phyloP scores from a whole-genome alignment of 2,329 filamentous ascomycete genomes.

The Elsinoe arachidis region DNA sequence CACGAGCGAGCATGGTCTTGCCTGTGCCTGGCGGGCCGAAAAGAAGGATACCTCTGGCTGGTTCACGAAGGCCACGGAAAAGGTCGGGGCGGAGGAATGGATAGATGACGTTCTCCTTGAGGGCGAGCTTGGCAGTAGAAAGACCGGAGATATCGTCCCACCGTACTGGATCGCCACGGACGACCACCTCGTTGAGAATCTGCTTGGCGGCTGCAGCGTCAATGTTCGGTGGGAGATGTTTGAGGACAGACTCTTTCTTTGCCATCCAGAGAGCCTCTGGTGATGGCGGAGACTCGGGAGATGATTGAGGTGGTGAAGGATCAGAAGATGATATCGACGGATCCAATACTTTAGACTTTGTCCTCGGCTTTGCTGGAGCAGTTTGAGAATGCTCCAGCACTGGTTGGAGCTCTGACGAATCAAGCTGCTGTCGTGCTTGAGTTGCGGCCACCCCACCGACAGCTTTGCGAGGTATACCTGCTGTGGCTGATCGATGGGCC shows the following conservation, averaged over 20 bases:
- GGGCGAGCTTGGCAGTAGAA: constrained; percentile 77
- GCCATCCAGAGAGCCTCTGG: constrained; percentile 47
- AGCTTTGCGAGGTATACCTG: constrained; percentile 28
- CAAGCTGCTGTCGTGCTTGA: constrained; percentile 26
- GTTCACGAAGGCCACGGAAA: constrained; percentile 91
- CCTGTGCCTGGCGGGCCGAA: constrained; percentile 97
- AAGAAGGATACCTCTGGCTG: constrained; percentile 86
- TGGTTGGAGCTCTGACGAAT: constrained; percentile 18
- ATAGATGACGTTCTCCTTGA: constrained; percentile 95
- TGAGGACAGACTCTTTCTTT: constrained; percentile 58
- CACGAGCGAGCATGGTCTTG: constrained; percentile 94
- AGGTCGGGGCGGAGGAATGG: constrained; percentile 90
- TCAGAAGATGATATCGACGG: constrained; percentile 16
- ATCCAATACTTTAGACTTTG: constrained; percentile 18
- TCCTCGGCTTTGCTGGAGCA: constrained; percentile 18
- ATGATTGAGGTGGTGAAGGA: constrained; percentile 6
- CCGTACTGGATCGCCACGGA: constrained; percentile 87
- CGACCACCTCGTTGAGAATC: constrained; percentile 91
- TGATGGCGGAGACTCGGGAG: constrained; percentile 2
- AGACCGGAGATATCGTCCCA: constrained; percentile 92
- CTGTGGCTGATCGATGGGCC: constrained; percentile 14
- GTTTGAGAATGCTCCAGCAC: constrained; percentile 15
- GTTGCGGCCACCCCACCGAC: constrained; percentile 29
- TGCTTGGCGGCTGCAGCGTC: constrained; percentile 78
- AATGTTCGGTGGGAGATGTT: constrained; percentile 70